Evolutionary conservation across 768 basidiomycete genomes (phyloP), one percentile per base, ranked within the genome.

Genomic region (Podaxis rugospora): DNA sequence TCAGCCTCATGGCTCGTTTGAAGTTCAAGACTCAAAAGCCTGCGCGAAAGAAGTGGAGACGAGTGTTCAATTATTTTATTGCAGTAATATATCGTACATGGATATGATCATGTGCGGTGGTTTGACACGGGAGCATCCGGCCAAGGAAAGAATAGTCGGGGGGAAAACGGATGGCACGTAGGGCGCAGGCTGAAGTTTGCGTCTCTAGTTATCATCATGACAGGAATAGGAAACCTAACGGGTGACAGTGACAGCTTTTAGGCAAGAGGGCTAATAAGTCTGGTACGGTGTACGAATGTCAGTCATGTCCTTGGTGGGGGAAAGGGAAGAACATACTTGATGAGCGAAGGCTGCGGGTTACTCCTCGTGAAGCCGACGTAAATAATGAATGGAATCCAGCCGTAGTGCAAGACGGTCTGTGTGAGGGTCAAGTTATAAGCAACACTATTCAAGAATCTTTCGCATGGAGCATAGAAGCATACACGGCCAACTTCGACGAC

Each of bases 341-440:
- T 96, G 69, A 98, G 78, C 40, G 93, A 94, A 18, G 95, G 95
- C 67, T 95, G 93, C 32, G 95, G 95, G 70, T 90, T 93, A 70
- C 93, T 95, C 66, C 90, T 80, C 56, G 90, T 92, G 78, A 92
- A 97, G 37, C 95, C 96, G 70, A 97, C 83, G 74, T 95, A 97
- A 69, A 98, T 95, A 69, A 98, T 93, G 71, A 95, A 77, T 35
- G 96, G 96, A 69, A 98, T 94, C 93, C 95, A 98, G 65, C 88
- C 89, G 67, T 95, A 97, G 76, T 97, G 94, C 56, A 97, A 71
- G 68, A 95, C 82, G 62, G 90, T 93, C 95, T 97, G 69, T 46
- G 51, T 23, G 27, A 28, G 50, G 39, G 21, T 6, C 42, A 27
- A 54, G 54, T 40, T 51, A 18, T 55, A 23, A 54, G 44, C 4